Evolutionary conservation across 768 basidiomycete genomes (phyloP), one percentile per base, ranked within the genome.

Genomic region (Leucosporidium scottii): DNA sequence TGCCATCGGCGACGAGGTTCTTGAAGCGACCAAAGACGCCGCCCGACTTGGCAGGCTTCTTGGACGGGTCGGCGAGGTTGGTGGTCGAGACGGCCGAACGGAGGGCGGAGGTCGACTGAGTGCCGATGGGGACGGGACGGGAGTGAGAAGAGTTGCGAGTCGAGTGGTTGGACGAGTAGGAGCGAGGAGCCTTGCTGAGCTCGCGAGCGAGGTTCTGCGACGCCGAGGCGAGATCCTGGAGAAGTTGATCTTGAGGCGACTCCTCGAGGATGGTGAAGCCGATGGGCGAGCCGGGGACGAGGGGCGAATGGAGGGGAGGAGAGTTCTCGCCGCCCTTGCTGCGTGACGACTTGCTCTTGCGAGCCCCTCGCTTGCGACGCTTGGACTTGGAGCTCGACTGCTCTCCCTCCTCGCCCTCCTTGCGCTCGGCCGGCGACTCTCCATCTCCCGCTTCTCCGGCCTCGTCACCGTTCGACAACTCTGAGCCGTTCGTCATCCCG

Each of bases 1-100:
- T 74, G 28, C 75, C 75, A 39, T 74, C 72, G 50, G 67, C 70
- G 62, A 74, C 71, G 67, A 72, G 69, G 27, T 60, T 64, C 61
- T 70, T 70, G 55, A 76, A 61, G 0, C 67, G 64, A 12, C 67
- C 68, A 27, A 74, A 68, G 63, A 75, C 68, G 39, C 73, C 69
- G 13, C 70, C 67, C 23, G 61, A 57, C 51, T 56, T 57, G 27
- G 65, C 64, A 10, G 61, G 31, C 51, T 56, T 57, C 31, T 59
- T 53, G 47, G 15, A 44, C 7, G 39, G 39, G 39, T 44, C 56
- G 28, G 50, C 28, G n/a, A 60, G n/a, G 1, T 58, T 36, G 10
- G 59, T 1, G 0, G 21, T 44, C 17, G 65, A 39, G 18, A 34
- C 55, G 56, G n/a, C 34, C 39, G 59, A 9, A 18, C 15, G 9